Conservation (phyloP, 495 filamentous ascomycete genomes). For the Penicillium dipodomyicola region DNA sequence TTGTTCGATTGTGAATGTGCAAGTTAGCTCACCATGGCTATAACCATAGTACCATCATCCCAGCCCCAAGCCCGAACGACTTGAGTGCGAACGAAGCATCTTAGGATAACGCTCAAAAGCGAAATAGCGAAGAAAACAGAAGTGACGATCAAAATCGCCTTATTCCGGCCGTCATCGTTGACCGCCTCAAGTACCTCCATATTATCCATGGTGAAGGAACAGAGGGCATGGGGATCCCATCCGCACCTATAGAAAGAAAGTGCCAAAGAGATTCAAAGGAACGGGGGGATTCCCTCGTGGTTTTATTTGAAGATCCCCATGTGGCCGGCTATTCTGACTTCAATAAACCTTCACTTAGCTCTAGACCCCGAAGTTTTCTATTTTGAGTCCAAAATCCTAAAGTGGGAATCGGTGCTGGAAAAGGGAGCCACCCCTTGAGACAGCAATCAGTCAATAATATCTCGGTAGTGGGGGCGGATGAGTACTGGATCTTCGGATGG, state of each 20-base stretch:
- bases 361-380: constrained; percentile 13
- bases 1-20: not conserved
- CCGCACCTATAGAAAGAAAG: constrained; percentile 6
- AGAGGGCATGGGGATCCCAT: constrained; percentile 11
- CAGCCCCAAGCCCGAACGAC: constrained; percentile 33
- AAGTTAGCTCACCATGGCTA: constrained; percentile 30
- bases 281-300: constrained; percentile 10
- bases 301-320: constrained; percentile 23
- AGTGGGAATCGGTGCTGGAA: not conserved
- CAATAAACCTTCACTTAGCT: constrained; percentile 9
- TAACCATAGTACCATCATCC: constrained; percentile 34
- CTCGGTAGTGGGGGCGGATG: constrained; percentile 15
- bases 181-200: constrained; percentile 4
- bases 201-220: constrained; percentile 15
- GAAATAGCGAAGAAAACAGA: constrained; percentile 33
- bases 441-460: not conserved
- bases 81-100: constrained; percentile 33
- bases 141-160: constrained; percentile 32
- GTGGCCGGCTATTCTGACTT: constrained; percentile 13
- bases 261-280: not conserved
- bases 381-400: not conserved
- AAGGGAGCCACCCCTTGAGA: not conserved
- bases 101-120: constrained; percentile 23
- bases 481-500: constrained; percentile 18
- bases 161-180: constrained; percentile 23